phyloP scores from a whole-genome alignment of 495 filamentous ascomycete species.

The Xylaria palmicola region DNA sequence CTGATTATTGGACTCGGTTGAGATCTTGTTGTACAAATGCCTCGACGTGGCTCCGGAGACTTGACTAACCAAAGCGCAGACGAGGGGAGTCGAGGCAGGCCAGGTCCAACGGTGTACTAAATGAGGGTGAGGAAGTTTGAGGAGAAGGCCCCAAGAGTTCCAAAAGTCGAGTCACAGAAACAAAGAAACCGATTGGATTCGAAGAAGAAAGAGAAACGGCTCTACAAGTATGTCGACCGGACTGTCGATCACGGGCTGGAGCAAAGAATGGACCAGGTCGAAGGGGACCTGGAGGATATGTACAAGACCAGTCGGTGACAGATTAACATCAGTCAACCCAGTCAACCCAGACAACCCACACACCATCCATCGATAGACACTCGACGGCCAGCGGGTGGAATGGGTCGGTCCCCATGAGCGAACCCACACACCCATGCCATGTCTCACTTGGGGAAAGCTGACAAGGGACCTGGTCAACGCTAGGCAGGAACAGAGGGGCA shows the following conservation, averaged over 20 bases:
- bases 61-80: slow-evolving; percentile 23
- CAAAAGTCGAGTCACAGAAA: slow-evolving; percentile 48
- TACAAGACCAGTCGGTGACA: slow-evolving; percentile 41
- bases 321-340: slow-evolving; percentile 43
- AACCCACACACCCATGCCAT: slow-evolving; percentile 35
- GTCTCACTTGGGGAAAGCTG: slow-evolving; percentile 47
- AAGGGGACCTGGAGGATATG: slow-evolving; percentile 51
- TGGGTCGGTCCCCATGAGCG: slow-evolving; percentile 27
- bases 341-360: too few species aligned
- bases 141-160: slow-evolving; percentile 31
- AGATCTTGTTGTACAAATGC: slow-evolving; percentile 44
- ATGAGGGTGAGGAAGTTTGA: slow-evolving; percentile 47
- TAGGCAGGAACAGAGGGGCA: slow-evolving; percentile 32
- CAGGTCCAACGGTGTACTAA: slow-evolving; percentile 26
- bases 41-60: slow-evolving; percentile 25
- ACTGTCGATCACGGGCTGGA: slow-evolving; percentile 48
- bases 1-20: slow-evolving; percentile 41
- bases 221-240: slow-evolving; percentile 45
- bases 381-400: slow-evolving; percentile 33
- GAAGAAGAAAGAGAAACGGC: slow-evolving; percentile 51
- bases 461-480: slow-evolving; percentile 36
- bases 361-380: slow-evolving; percentile 37
- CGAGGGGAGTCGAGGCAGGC: slow-evolving; percentile 18
- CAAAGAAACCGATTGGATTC: slow-evolving; percentile 51
- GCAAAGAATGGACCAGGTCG: slow-evolving; percentile 39